Evolutionary conservation across 1,284 basidiomycete genomes (phyloP), one percentile per base, ranked within the genome.

Genomic region (Trichosporon ovoides): DNA sequence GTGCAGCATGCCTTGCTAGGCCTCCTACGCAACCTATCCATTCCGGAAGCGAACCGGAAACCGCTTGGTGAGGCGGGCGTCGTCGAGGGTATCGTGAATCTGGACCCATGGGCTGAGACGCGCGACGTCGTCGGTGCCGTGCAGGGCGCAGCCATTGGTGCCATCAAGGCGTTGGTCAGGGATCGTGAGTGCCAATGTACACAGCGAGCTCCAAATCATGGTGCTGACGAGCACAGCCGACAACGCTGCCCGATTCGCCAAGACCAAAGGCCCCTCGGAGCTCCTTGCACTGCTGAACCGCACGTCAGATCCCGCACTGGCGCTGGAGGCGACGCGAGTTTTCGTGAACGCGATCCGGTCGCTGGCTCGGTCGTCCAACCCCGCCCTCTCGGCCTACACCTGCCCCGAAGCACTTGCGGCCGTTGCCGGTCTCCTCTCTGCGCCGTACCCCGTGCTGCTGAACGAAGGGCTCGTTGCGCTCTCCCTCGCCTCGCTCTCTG

Each of bases 401-500:
- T n/a, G 22, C 22, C 16, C 43, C 4, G 43, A 48, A 14, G 43
- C 43, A 3, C 81, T 84, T 0, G 80, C 80, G 6, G 83, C 85
- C 12, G 80, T 97, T 24, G 83, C 85, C 1, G 84, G 83, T 60
- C 83, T 96, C 65, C 80, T 95, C 20, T 83, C 84, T 16, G 83
- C 82, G 63, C 87, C 86, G 71, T 90, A 91, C 69, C 87, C 89
- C 0, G 81, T 92, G 48, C 80, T 98, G 33, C 82, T 96, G 60
- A 95, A 94, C 68, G 95, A 98, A 74, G 90, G 87, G 0, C 80
- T 96, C 28, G 83, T 97, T 28, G 89, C 89, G 1, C 76, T 96
- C 60, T 88, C 87, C 36, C 76, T 97, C 53, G 43, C 43, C 7
- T 48, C 43, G 24, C 16, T 48, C 24, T n/a, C 24, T 5, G 22